phyloP scores from a whole-genome alignment of 257 asterid genomes.

The Datura wrightii region DNA sequence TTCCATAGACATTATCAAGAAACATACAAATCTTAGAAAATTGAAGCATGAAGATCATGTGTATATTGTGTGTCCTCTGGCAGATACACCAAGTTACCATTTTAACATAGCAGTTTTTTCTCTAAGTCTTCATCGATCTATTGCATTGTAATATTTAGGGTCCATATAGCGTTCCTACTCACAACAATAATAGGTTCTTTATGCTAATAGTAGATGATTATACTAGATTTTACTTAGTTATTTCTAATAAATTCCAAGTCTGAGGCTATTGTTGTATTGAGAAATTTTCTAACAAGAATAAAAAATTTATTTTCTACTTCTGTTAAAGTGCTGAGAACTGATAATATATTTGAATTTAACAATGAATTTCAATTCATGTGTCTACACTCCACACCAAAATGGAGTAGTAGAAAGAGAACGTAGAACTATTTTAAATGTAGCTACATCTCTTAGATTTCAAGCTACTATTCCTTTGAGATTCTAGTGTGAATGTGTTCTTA shows the following conservation, averaged over 20 bases:
- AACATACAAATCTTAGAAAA: too few species aligned
- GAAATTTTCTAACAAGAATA: neutral
- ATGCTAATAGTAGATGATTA: neutral
- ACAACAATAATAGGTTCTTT: neutral
- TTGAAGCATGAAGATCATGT: neutral
- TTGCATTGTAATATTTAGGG: neutral
- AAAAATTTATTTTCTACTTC: neutral
- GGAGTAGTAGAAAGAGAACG: too few species aligned
- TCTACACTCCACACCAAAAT: too few species aligned
- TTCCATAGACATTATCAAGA: too few species aligned
- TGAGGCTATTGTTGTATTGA: neutral
- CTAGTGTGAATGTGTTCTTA: too few species aligned
- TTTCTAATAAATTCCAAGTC: too few species aligned
- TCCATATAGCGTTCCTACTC: neutral
- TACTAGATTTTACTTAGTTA: neutral
- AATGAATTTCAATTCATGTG: too few species aligned
- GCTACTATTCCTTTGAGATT: too few species aligned
- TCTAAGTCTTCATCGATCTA: neutral
- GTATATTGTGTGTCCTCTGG: neutral
- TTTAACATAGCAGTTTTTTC: neutral
- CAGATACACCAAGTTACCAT: too few species aligned
- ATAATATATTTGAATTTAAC: too few species aligned
- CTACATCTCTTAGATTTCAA: too few species aligned
- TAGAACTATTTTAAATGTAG: too few species aligned
- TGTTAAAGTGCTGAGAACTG: neutral